These are phyloP conservation scores for Coemansia sp. DNA, from an alignment of 192 early-diverging fungal genomes.

Conservation along the genomic window DNA sequence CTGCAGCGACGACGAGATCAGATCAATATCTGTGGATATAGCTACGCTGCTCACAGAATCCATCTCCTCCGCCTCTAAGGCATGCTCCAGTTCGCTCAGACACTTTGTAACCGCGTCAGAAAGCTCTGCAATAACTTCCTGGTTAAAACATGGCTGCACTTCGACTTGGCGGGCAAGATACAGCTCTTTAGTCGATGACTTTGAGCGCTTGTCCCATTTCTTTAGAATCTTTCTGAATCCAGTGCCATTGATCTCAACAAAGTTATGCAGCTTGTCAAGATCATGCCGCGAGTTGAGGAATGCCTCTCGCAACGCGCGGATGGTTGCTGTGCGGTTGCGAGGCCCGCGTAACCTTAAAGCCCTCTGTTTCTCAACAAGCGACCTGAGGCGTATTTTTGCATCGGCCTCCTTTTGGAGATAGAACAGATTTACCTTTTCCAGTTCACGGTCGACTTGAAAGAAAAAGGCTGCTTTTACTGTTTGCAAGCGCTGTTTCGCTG, in stretches of 20 bases:
- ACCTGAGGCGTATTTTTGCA: constrained; percentile 83
- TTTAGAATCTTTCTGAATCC: constrained; percentile 99
- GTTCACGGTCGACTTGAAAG: constrained; percentile 94
- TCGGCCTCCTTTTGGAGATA: constrained; percentile 97
- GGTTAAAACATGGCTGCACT: constrained; percentile 97
- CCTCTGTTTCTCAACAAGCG: constrained; percentile 79
- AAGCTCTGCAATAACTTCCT: constrained; percentile 85
- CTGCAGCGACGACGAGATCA: constrained; percentile 37
- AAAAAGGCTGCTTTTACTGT: constrained; percentile 96
- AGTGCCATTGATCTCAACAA: constrained; percentile 93
- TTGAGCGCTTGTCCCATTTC: constrained; percentile 99
- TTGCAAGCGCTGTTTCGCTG: constrained; percentile 59
- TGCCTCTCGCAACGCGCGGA: constrained; percentile 82
- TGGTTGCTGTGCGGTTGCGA: constrained; percentile 57
- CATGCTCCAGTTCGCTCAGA: constrained; percentile 76
- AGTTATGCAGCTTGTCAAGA: constrained; percentile 96
- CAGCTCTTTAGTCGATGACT: constrained; percentile 95
- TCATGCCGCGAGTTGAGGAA: constrained; percentile 91
- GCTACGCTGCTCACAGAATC: constrained; percentile 18
- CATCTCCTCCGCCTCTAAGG: constrained; percentile 52
- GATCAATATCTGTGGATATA: constrained; percentile 30
- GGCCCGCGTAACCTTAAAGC: constrained; percentile 59
- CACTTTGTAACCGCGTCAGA: constrained; percentile 74
- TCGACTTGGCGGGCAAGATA: constrained; percentile 97
- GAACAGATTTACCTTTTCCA: constrained; percentile 97